These are phyloP conservation scores for Liriodendron chinense DNA, from an alignment of 164 flowering plant species.

Conservation along the genomic window DNA sequence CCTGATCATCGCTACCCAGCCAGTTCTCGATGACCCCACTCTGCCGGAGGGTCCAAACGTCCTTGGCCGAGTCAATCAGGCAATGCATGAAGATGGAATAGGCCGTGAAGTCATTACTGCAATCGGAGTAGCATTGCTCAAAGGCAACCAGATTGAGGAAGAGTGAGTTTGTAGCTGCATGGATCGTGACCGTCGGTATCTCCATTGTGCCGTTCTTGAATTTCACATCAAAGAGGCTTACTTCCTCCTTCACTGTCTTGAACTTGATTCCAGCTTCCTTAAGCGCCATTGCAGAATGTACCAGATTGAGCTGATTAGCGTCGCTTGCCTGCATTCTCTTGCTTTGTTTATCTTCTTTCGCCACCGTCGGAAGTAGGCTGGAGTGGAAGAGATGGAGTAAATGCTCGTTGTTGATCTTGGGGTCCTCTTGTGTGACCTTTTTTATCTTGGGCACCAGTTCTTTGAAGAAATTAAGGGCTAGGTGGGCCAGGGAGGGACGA, in stretches of 20 bases:
- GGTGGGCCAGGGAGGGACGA: too few species aligned
- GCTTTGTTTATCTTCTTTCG: background rate
- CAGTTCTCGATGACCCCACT: constrained; percentile 10
- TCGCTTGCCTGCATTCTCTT: background rate
- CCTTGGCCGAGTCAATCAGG: constrained; percentile 19
- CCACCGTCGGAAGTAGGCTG: too few species aligned
- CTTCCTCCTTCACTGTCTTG: background rate
- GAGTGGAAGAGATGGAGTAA: too few species aligned
- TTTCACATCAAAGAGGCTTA: background rate
- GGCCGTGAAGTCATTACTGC: constrained; percentile 1
- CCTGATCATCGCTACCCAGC: constrained; percentile 13
- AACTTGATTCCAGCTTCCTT: background rate
- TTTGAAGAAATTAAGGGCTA: too few species aligned
- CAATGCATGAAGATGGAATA: constrained; percentile 24
- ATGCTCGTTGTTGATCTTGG: too few species aligned
- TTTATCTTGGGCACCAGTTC: too few species aligned
- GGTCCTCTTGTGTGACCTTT: too few species aligned
- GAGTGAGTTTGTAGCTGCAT: background rate
- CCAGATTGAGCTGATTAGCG: too few species aligned
- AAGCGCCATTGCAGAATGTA: background rate
- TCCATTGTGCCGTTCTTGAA: background rate
- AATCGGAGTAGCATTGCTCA: background rate
- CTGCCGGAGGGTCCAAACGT: constrained; percentile 12
- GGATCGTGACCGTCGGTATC: background rate
- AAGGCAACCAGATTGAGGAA: background rate